These are phyloP conservation scores for Sanghuangporus weigelae DNA, from an alignment of 1,284 basidiomycete species.

Conservation along the genomic window DNA sequence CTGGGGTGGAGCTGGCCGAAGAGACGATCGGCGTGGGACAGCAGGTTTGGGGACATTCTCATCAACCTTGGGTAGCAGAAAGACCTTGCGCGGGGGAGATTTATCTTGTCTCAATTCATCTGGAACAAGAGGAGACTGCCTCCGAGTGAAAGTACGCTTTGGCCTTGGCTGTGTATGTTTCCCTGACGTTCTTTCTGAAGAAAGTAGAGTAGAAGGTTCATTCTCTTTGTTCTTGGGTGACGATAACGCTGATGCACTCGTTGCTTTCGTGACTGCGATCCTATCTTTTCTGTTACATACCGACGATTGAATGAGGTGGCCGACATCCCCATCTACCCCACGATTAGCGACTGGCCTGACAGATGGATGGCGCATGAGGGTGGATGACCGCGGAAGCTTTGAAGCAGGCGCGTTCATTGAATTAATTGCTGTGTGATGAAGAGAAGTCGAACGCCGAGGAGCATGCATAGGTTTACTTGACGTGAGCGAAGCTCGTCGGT, in stretches of 20 bases:
- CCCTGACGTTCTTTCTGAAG: neutral
- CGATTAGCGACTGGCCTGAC: neutral
- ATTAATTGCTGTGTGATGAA: neutral
- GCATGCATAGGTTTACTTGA: neutral
- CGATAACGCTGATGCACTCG: neutral
- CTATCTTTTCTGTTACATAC: neutral
- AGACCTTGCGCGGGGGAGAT: neutral
- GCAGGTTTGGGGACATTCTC: neutral
- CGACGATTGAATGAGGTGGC: neutral
- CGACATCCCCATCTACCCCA: neutral
- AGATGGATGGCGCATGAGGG: neutral
- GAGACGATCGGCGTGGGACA: conserved; percentile 3
- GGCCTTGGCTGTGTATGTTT: neutral
- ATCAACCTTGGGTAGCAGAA: conserved; percentile 10
- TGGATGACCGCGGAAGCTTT: neutral
- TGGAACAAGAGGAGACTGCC: neutral
- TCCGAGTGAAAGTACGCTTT: neutral
- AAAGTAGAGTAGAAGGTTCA: neutral
- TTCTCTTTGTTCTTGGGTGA: conserved; percentile 7
- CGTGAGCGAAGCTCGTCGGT: neutral
- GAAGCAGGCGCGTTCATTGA: neutral
- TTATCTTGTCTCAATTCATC: neutral
- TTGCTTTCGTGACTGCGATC: neutral
- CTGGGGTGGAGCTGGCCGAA: neutral
- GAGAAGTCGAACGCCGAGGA: neutral